Base-by-base conservation (phyloP, 768 basidiomycete species). In the Lactifluus echinatus region DNA sequence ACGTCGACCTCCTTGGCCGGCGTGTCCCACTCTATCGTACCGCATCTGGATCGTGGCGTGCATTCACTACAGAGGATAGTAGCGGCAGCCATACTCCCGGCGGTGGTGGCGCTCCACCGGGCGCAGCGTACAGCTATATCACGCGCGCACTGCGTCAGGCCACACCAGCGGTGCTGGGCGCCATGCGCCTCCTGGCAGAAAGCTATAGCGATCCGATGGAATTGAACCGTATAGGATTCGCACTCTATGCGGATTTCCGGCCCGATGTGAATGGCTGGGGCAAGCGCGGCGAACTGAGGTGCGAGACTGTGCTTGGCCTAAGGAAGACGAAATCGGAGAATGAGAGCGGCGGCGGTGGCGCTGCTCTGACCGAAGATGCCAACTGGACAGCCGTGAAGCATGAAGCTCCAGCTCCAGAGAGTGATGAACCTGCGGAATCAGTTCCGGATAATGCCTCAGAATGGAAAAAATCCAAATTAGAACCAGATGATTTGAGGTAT, bases 211-310 rank as follows among this genome's bases (percentile, higher is more conserved):
- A 73, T 8, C 73, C 79, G 0, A 67, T 76, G 44, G 82, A 86
- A 50, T 74, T 91, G 19, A 87, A 85, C 65, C 67, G 67, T 46
- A 72, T 76, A 55, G 95, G 86, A 8, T 93, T 87, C 74, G 72
- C 76, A 19, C 74, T 98, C 42, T 98, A 97, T 68, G 80, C 83
- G 24, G 85, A 89, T 17, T 96, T 97, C 69, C 83, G 94, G 56
- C 94, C 94, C 10, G 75, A 76, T 12, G 84, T 83, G 0, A 82
- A 82, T 26, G 83, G 81, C 24, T 98, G 94, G 94, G 94, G 94
- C 5, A 80, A 85, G 68, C 78, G 81, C 55, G 88, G 84, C 3
- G 83, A 89, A 63, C 73, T 96, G 26, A 76, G 76, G 36, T 89
- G 87, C 65, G 75, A 76, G 40, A 80, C 66, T 31, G 86, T 98